Evolutionary conservation across 75 land plant species (phyloP), one percentile per base, ranked within the genome.

Genomic region (Azolla pinnata): DNA sequence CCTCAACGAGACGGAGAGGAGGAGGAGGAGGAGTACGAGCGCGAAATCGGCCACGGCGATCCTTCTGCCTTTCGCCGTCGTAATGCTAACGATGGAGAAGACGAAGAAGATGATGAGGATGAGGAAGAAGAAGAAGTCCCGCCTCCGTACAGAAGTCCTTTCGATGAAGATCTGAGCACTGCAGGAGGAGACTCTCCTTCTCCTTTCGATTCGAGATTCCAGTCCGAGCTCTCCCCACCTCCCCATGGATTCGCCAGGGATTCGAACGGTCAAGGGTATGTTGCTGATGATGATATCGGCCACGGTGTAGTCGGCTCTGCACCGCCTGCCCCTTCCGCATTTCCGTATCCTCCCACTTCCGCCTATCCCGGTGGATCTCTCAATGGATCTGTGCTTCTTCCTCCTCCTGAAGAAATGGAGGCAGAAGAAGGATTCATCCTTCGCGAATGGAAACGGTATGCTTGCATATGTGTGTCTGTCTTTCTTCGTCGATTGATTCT

Each of bases 391-490:
- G 68, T 86, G 31, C 46, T 82, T 38, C 60, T 82, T 24, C 87
- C 87, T n/a, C 78, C 80, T n/a, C 83, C 83, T 0, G 59, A 70
- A n/a, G 67, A 80, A 33, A 74, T 83, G 83, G 53, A 64, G 57
- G n/a, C 71, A 0, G 87, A 83, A 51, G 83, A 83, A 69, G 87
- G 87, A 8, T 71, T 38, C 44, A 60, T 73, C 34, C 69, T 76
- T 27, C 80, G 87, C 14, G 83, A 83, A 65, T 83, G 87, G 87
- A 71, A 79, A 46, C 73, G 87, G 87, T 83, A 64, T 54, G 17
- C 7, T 48, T 48, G 18, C 19, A 14, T 17, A 38, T 38, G 42
- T 38, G 42, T 38, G 14, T 51, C 54, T 18, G 19, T 51, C 18
- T 24, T 51, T 8, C 8, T 51, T 9, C 54, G n/a, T 5, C 8